Conservation (phyloP, 2,329 filamentous ascomycete species). For the Pochonia chlamydosporia region DNA sequence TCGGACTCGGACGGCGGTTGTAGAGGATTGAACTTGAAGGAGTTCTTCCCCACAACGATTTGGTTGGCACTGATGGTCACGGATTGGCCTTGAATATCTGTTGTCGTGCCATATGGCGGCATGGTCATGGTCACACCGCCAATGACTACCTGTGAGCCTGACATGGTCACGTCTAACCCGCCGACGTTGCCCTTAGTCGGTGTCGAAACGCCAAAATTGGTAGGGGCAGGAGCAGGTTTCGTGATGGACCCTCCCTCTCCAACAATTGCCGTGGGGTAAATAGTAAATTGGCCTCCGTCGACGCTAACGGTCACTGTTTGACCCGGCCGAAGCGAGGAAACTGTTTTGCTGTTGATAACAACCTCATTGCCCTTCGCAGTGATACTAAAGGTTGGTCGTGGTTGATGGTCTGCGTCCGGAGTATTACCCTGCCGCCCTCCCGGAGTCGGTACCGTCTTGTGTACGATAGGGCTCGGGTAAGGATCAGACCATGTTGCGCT, state of each 20-base stretch:
- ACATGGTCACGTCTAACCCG: conserved; percentile 34
- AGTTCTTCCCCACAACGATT: conserved; percentile 28
- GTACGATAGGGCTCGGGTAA: conserved; percentile 8
- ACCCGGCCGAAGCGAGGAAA: conserved; percentile 29
- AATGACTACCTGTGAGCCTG: conserved; percentile 34
- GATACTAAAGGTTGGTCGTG: conserved; percentile 29
- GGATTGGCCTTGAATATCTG: conserved; percentile 24
- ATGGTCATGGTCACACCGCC: conserved; percentile 38
- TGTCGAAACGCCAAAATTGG: conserved; percentile 22
- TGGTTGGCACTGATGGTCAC: conserved; percentile 31
- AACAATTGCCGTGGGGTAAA: conserved; percentile 39
- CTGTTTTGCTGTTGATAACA: conserved; percentile 41
- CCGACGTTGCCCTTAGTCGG: conserved; percentile 33
- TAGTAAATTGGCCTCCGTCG: conserved; percentile 37
- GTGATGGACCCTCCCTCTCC: conserved; percentile 38
- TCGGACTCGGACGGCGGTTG: conserved; percentile 30
- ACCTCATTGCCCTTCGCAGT: conserved; percentile 39
- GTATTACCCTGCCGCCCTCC: neutral
- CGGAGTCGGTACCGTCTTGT: conserved; percentile 11
- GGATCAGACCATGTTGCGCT: conserved; percentile 15
- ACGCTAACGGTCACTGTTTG: conserved; percentile 38
- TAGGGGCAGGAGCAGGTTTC: conserved; percentile 30
- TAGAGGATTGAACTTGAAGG: conserved; percentile 27
- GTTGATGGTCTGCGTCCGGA: conserved; percentile 2
- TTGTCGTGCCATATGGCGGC: conserved; percentile 27